Evolutionary conservation across 2,329 filamentous ascomycete genomes (phyloP).

Genomic region (Trichoderma citrinoviride): DNA sequence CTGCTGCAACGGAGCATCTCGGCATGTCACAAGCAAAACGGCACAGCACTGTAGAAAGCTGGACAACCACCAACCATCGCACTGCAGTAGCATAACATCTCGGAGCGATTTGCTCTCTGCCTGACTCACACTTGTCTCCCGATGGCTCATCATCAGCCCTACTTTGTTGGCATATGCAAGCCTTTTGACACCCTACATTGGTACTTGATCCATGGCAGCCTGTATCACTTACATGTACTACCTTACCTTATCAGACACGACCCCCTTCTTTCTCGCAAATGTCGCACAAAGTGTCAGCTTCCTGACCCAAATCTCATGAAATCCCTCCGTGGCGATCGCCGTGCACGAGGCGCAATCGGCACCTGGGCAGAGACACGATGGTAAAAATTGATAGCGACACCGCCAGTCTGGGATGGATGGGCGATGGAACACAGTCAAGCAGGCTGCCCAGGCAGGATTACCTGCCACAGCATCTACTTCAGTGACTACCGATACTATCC

Average conservation of each 20-base stretch:
- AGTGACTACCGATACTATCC: neutral
- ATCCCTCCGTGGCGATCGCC: slow-evolving; percentile 1
- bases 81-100: neutral
- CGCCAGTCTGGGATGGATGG: slow-evolving; percentile 7
- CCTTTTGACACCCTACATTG: neutral
- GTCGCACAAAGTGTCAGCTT: slow-evolving; percentile 19
- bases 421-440: neutral
- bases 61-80: no score
- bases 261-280: neutral
- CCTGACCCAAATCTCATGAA: slow-evolving; percentile 5
- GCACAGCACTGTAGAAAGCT: no score
- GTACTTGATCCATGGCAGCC: neutral
- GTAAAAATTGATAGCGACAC: slow-evolving; percentile 12
- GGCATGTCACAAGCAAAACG: neutral
- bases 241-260: no score
- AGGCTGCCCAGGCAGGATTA: no score
- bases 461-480: no score
- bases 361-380: neutral
- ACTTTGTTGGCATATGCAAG: neutral
- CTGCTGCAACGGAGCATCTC: neutral
- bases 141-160: neutral
- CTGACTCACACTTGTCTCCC: slow-evolving; percentile 1
- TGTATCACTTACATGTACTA: neutral
- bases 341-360: slow-evolving; percentile 2
- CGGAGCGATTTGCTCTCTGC: neutral